phyloP scores from a whole-genome alignment of 345 rosid genomes.

The Moringa oleifera region DNA sequence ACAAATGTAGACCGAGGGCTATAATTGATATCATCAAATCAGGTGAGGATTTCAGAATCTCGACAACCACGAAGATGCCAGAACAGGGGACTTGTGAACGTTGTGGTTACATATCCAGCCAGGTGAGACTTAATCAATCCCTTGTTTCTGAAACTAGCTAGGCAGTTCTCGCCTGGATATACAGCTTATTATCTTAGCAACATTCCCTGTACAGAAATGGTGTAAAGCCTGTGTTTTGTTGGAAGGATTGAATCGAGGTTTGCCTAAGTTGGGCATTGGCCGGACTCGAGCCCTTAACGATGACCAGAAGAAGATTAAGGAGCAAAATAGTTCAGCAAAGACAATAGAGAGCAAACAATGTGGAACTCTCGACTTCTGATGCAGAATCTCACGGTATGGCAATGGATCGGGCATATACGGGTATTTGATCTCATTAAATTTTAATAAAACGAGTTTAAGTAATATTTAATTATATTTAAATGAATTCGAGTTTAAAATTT shows the following conservation, averaged over 20 bases:
- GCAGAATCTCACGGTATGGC: no score
- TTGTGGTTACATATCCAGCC: conserved; percentile 95
- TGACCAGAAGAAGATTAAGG: conserved; percentile 33
- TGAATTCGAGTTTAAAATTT: no score
- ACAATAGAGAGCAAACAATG: conserved; percentile 71
- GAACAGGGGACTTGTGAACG: conserved; percentile 94
- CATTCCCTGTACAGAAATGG: conserved; percentile 52
- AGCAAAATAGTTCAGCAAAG: conserved; percentile 22
- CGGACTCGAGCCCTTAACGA: conserved; percentile 40
- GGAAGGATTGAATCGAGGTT: conserved; percentile 82
- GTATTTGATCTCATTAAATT: no score
- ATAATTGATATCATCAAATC: conserved; percentile 83
- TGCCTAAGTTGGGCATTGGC: conserved; percentile 87
- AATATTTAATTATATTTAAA: no score
- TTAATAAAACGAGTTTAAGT: no score
- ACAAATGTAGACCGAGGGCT: conserved; percentile 74
- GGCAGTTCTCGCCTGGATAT: no score
- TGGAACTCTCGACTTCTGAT: conserved; percentile 65
- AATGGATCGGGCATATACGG: no score
- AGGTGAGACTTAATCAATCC: conserved; percentile 41
- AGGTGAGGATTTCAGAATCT: conserved; percentile 83
- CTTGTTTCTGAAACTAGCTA: not conserved
- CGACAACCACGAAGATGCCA: conserved; percentile 82
- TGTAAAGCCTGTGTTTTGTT: conserved; percentile 93
- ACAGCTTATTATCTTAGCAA: not conserved